Evolutionary conservation across 1,284 basidiomycete species (phyloP).

Genomic region (Ceratobasidium sp.): DNA sequence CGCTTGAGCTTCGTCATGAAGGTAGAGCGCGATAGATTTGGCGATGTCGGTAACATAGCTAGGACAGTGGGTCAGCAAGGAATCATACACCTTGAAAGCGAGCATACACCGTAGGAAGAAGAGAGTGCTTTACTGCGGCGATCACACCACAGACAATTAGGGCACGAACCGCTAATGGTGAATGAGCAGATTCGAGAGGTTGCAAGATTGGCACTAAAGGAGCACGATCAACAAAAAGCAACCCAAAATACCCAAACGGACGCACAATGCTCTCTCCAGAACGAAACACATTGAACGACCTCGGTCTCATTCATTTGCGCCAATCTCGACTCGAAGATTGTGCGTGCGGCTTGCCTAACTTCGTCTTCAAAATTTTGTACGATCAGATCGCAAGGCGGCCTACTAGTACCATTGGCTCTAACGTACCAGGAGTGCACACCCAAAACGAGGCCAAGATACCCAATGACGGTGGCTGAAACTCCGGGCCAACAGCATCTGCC

Average conservation of each 20-base stretch:
- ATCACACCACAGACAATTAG: constrained; percentile 84
- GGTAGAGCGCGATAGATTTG: constrained; percentile 77
- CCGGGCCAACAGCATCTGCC: constrained; percentile 61
- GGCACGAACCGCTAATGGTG: constrained; percentile 66
- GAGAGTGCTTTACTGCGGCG: constrained; percentile 79
- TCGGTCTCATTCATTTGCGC: constrained; percentile 71
- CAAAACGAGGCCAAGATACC: constrained; percentile 75
- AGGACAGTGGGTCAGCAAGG: constrained; percentile 12
- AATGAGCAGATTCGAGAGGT: constrained; percentile 59
- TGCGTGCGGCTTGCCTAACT: constrained; percentile 73
- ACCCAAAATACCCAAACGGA: constrained; percentile 29
- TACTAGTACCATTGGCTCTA: not conserved
- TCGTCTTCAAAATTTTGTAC: constrained; percentile 58
- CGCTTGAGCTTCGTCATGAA: constrained; percentile 65
- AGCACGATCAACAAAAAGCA: not conserved
- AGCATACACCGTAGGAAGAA: constrained; percentile 73
- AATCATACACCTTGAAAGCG: constrained; percentile 7
- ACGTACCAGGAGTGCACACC: constrained; percentile 73
- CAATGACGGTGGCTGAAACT: constrained; percentile 72
- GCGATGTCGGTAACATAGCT: constrained; percentile 86
- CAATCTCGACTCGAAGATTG: constrained; percentile 78
- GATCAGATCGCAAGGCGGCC: not conserved
- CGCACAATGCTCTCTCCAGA: constrained; percentile 74
- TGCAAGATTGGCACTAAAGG: constrained; percentile 73
- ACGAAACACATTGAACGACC: constrained; percentile 64